phyloP scores from a whole-genome alignment of 805 yeast genomes.

The Wickerhamomyces hampshirensis region DNA sequence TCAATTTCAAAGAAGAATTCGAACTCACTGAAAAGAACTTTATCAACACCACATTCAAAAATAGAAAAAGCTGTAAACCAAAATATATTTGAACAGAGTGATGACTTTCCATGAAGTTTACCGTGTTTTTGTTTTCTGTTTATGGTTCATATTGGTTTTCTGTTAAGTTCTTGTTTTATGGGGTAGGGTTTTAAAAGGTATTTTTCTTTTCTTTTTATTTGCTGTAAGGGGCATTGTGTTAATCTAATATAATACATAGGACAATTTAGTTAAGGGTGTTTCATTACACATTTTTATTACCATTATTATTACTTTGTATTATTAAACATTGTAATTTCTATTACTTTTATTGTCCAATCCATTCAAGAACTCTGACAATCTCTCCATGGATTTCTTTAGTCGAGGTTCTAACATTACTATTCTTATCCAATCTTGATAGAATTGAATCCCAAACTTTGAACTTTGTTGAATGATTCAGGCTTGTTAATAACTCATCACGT shows the following conservation, averaged over 20 bases:
- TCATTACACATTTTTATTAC: too few relatives aligned
- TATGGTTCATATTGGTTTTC: too few relatives aligned
- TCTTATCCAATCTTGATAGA: conserved; percentile 50
- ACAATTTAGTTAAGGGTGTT: too few relatives aligned
- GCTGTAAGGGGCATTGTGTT: too few relatives aligned
- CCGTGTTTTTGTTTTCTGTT: too few relatives aligned
- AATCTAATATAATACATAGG: too few relatives aligned
- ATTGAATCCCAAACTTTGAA: conserved; percentile 56
- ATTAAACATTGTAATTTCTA: too few relatives aligned
- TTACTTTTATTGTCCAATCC: conserved; percentile 46
- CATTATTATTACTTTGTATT: too few relatives aligned
- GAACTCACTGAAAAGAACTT: conserved; percentile 20
- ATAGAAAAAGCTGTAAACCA: conserved; percentile 5
- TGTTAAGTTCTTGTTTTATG: too few relatives aligned
- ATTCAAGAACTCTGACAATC: conserved; percentile 82
- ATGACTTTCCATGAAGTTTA: too few relatives aligned
- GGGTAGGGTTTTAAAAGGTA: too few relatives aligned
- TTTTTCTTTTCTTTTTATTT: too few relatives aligned
- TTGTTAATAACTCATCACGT: conserved; percentile 54
- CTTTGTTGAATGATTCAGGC: conserved; percentile 28
- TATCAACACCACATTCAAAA: conserved; percentile 21
- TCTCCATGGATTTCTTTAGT: conserved; percentile 80
- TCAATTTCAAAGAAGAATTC: conserved; percentile 15
- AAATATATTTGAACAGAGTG: conserved; percentile 1
- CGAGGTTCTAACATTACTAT: conserved; percentile 58